Percentiles rank a stretch among this genome's conserved stretches.
These are phyloP conservation scores for Byssochlamys sp. DNA, from an alignment of 2,329 filamentous ascomycete genomes.

Conservation along the genomic window DNA sequence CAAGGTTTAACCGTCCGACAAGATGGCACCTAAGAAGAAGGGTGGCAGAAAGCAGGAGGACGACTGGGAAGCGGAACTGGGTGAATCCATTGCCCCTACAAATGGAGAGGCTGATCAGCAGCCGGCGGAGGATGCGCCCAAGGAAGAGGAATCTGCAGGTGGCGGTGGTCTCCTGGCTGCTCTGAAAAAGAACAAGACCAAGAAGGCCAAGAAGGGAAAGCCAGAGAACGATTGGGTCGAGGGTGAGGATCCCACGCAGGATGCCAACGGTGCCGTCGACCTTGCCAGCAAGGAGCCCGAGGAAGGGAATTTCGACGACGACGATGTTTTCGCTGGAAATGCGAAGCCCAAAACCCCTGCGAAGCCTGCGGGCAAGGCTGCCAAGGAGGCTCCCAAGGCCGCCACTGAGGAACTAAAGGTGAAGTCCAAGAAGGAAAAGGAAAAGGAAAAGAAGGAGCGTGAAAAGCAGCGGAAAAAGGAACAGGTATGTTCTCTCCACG, in stretches of 20 bases:
- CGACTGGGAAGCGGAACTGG: constrained; percentile 90
- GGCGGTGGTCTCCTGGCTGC: constrained; percentile 67
- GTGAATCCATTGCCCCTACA: constrained; percentile 54
- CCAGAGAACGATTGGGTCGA: constrained; percentile 64
- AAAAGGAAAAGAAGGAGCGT: constrained; percentile 92
- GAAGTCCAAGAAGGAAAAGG: constrained; percentile 96
- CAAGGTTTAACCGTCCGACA: constrained; percentile 3
- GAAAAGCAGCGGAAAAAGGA: constrained; percentile 99
- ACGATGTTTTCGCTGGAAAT: constrained; percentile 76
- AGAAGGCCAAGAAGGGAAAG: constrained; percentile 84
- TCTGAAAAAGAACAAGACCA: constrained; percentile 71
- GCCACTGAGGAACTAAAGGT: constrained; percentile 54
- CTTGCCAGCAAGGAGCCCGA: constrained; percentile 61
- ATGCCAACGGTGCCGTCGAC: constrained; percentile 30
- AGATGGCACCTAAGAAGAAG: constrained; percentile 94
- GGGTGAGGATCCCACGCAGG: constrained; percentile 50
- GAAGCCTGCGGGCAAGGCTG: constrained; percentile 51
- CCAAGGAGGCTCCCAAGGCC: constrained; percentile 39
- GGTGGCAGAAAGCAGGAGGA: constrained; percentile 74
- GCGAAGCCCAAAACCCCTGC: constrained; percentile 42
- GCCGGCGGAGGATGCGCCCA: constrained; percentile 39
- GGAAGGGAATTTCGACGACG: constrained; percentile 74
- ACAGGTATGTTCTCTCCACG: constrained; percentile 51
- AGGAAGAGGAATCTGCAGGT: constrained; percentile 39
- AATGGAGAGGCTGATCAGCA: constrained; percentile 37